A percentile compares a stretch with the other conserved stretches of the same genome.
Evolutionary conservation across 768 basidiomycete genomes (phyloP).

Genomic region (Amanita molliuscula): DNA sequence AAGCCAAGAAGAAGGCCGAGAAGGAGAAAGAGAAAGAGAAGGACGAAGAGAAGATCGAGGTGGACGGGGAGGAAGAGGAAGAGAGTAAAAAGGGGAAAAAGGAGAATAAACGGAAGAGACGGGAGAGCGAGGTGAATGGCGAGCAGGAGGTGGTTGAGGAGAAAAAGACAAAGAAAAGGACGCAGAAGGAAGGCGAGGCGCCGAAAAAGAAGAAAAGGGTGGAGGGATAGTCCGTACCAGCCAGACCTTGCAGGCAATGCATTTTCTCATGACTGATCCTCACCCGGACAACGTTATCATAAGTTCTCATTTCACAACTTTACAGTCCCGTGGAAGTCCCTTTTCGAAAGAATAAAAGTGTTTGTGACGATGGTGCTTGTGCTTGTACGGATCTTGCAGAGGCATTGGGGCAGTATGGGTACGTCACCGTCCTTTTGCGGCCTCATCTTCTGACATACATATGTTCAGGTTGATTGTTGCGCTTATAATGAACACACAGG

Average conservation of each 20-base stretch:
- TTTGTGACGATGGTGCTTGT: slow-evolving; percentile 97
- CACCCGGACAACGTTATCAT: no score
- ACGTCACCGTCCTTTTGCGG: slow-evolving; percentile 16
- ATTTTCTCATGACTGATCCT: no score
- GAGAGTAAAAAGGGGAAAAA: slow-evolving; percentile 27
- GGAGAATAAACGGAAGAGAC: slow-evolving; percentile 74
- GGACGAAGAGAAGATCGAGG: slow-evolving; percentile 30
- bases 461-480: slow-evolving; percentile 66
- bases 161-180: slow-evolving; percentile 46
- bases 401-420: slow-evolving; percentile 85
- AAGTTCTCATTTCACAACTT: no score
- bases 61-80: slow-evolving; percentile 28
- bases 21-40: slow-evolving; percentile 24
- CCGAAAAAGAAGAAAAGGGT: slow-evolving; percentile 47
- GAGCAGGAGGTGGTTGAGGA: slow-evolving; percentile 67
- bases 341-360: slow-evolving; percentile 81
- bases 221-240: slow-evolving; percentile 16
- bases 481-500: slow-evolving; percentile 82
- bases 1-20: slow-evolving; percentile 57
- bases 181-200: slow-evolving; percentile 18
- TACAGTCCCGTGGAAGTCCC: no score
- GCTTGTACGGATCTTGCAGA: slow-evolving; percentile 85
- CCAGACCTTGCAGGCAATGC: no score
- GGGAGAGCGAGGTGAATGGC: slow-evolving; percentile 41
- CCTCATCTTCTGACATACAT: neutral